These are phyloP conservation scores for Vitis amurensis DNA, from an alignment of 164 flowering plant species.

Conservation along the genomic window DNA sequence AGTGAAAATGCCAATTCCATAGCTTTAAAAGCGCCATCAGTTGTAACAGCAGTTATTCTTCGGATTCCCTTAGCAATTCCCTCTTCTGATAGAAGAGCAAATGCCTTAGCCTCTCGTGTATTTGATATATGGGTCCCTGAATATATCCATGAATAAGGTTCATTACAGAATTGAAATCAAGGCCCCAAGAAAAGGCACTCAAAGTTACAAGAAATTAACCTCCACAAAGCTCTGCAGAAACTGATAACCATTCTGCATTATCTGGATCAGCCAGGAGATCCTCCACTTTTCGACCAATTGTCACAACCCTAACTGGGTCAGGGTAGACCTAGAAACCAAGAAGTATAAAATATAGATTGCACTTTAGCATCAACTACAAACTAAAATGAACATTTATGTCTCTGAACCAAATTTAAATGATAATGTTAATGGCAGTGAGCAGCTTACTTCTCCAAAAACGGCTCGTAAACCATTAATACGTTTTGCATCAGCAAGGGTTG, in stretches of 20 bases:
- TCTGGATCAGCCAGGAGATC: conserved; percentile 83
- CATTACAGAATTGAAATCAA: conserved; percentile 2
- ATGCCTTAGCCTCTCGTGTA: conserved; percentile 90
- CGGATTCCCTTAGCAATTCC: conserved; percentile 94
- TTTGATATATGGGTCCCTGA: conserved; percentile 95
- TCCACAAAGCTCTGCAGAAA: conserved; percentile 95
- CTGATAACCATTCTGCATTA: conserved; percentile 70
- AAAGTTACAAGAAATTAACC: conserved; percentile 38
- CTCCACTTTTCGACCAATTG: conserved; percentile 85
- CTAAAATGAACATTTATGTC: not conserved
- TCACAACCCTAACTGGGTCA: conserved; percentile 95
- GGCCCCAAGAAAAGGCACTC: not conserved
- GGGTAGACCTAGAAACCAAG: conserved; percentile 73
- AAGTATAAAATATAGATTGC: not conserved
- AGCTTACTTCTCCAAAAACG: conserved; percentile 97
- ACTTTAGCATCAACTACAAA: not conserved
- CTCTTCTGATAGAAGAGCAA: conserved; percentile 91
- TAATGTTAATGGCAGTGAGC: not conserved
- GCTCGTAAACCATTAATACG: conserved; percentile 87
- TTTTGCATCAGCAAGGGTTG: conserved; percentile 77
- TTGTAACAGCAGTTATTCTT: conserved; percentile 92
- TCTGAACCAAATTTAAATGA: not conserved
- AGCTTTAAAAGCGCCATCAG: conserved; percentile 73
- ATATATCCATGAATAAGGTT: conserved; percentile 11
- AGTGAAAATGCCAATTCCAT: conserved; percentile 56